Conservation (phyloP, 2,329 filamentous ascomycete genomes). For the Sarocladium brachiariae region DNA sequence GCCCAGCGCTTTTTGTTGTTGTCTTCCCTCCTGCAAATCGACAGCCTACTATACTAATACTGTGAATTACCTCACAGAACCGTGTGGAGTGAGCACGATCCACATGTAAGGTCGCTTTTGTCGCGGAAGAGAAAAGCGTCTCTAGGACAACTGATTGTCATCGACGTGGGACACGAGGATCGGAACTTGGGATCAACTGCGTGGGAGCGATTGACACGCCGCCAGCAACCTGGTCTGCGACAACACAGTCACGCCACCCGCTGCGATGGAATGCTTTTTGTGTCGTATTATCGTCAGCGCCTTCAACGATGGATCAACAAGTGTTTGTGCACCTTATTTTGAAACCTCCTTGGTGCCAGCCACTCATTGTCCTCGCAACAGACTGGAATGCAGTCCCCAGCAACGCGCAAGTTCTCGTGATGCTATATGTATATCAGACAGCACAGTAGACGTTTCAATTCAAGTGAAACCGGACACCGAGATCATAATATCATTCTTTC, state of each 20-base stretch:
- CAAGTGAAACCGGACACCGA: neutral
- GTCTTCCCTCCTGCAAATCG: too few species aligned
- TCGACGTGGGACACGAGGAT: too few species aligned
- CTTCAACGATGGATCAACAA: neutral
- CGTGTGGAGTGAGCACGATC: too few species aligned
- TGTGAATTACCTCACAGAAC: too few species aligned
- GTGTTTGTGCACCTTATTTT: neutral
- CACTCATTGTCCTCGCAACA: slow-evolving; percentile 1
- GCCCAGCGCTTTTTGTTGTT: neutral
- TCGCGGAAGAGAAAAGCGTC: too few species aligned
- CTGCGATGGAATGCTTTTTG: slow-evolving; percentile 1
- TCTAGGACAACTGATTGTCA: too few species aligned
- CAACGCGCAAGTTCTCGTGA: neutral
- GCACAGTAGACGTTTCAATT: neutral
- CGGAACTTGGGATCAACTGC: too few species aligned
- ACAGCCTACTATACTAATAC: too few species aligned
- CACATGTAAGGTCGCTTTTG: too few species aligned
- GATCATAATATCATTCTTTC: neutral
- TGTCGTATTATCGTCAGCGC: neutral
- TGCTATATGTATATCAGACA: slow-evolving; percentile 6
- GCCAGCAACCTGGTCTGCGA: neutral
- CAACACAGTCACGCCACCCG: neutral
- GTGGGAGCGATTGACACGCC: too few species aligned
- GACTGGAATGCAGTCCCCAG: slow-evolving; percentile 6
- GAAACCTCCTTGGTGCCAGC: neutral